Evolutionary conservation across 2,329 filamentous ascomycete genomes (phyloP), one percentile per base, ranked within the genome.

Genomic region (Tolypocladium ophioglossoides): DNA sequence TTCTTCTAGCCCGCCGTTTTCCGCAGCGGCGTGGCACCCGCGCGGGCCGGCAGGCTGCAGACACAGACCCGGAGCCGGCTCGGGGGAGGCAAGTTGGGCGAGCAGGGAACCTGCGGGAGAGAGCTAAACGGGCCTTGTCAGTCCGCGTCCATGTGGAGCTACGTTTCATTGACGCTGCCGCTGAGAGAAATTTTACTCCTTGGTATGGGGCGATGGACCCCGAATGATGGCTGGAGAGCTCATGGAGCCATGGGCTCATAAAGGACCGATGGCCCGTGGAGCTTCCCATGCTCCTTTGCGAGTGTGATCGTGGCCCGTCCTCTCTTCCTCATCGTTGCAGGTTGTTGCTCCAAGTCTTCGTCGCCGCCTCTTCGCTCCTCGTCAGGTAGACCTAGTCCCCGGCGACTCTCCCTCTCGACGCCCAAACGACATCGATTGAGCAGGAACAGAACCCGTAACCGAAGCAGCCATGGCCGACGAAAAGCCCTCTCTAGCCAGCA

Each of bases 401-500:
- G 50, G 50, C 37, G 50, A 51, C 38, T 10, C 38, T 41, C 27
- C 50, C 37, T 6, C 37, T 22, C 38, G 22, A 5, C 14, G 24
- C 37, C 14, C 50, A 30, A 41, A 30, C 44, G 44, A 30, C 18
- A 11, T 11, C 44, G 22, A 39, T 4, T 24, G 12, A n/a, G 24
- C 2, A 16, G 16, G 35, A 32, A n/a, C 37, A 24, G 9, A 18
- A n/a, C 2, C n/a, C 50, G 50, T 20, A 5, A 20, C 9, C 5
- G 20, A 14, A 30, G 22, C 24, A 41, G 27, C 50, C 24, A 51
- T 63, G 38, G 56, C 52, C 38, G 60, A 63, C 58, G 64, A 67
- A 58, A 68, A 67, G 62, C 57, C 61, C 37, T 59, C 62, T 27
- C 59, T 57, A 30, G 57, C 55, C 32, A 68, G 64, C 60, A 64